Conservation (phyloP, 2,329 filamentous ascomycete species). For the Lasiodiplodia sp. region DNA sequence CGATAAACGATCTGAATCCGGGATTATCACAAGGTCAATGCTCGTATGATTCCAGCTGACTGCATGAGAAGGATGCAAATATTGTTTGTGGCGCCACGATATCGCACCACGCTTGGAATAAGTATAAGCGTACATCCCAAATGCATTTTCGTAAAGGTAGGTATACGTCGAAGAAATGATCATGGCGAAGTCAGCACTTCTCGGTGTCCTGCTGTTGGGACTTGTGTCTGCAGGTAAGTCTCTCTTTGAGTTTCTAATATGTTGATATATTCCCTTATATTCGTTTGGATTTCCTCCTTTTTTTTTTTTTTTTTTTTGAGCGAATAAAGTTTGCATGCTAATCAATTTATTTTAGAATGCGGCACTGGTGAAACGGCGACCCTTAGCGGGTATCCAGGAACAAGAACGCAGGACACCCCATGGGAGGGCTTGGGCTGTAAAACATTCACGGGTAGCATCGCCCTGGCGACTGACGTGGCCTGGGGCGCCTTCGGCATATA, state of each 20-base stretch:
- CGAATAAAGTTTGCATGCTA: background rate
- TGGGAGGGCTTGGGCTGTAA: background rate
- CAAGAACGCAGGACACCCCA: background rate
- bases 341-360: background rate
- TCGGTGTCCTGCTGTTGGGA: background rate
- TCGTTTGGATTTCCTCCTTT: background rate
- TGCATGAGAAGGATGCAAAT: background rate
- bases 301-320: background rate
- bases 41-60: background rate
- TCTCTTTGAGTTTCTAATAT: background rate
- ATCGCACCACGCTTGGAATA: background rate
- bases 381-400: background rate
- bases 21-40: background rate
- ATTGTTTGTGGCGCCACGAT: background rate
- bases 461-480: background rate
- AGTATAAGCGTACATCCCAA: background rate
- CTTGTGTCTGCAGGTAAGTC: background rate
- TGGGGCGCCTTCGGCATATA: background rate
- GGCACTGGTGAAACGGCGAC: background rate
- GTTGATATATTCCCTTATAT: background rate
- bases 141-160: background rate
- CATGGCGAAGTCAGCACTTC: background rate
- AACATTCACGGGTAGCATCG: background rate
- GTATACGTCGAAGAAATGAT: background rate
- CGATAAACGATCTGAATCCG: background rate